Evolutionary conservation across 1,284 basidiomycete genomes (phyloP).

Genomic region (Meira nashicola): DNA sequence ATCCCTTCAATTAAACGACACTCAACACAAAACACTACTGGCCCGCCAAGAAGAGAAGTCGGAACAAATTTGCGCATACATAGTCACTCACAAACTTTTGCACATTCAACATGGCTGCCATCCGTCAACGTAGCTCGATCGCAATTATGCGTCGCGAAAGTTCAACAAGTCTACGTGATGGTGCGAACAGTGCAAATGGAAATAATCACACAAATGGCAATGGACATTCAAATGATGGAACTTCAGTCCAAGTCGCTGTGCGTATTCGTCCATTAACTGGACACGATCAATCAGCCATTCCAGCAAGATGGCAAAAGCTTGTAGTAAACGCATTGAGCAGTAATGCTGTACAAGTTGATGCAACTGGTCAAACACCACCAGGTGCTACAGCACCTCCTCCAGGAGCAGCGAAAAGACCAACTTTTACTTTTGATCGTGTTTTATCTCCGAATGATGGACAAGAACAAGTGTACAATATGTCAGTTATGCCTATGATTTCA

Average conservation of each 20-base stretch:
- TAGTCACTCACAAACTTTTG: too few species aligned
- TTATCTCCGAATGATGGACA: constrained; percentile 77
- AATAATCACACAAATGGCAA: constrained; percentile 2
- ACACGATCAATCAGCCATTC: constrained; percentile 73
- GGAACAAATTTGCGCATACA: too few species aligned
- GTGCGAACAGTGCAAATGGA: too few species aligned
- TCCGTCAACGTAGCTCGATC: too few species aligned
- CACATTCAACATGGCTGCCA: too few species aligned
- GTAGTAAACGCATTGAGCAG: constrained; percentile 64
- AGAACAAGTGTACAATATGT: constrained; percentile 73
- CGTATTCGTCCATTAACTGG: constrained; percentile 82
- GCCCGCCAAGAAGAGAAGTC: too few species aligned
- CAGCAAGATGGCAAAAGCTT: constrained; percentile 83
- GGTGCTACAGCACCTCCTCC: constrained; percentile 56
- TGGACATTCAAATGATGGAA: constrained; percentile 6
- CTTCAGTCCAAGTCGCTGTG: constrained; percentile 59
- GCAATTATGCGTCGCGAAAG: too few species aligned
- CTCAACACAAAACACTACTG: too few species aligned
- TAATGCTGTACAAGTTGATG: constrained; percentile 47
- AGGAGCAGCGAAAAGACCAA: constrained; percentile 62
- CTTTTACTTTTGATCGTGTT: constrained; percentile 90
- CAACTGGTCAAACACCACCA: constrained; percentile 25
- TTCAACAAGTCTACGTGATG: too few species aligned
- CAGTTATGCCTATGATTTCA: constrained; percentile 77
- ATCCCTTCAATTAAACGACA: too few species aligned